Evolutionary conservation across 2,329 filamentous ascomycete genomes (phyloP).

Genomic region (Epichloe sp.): DNA sequence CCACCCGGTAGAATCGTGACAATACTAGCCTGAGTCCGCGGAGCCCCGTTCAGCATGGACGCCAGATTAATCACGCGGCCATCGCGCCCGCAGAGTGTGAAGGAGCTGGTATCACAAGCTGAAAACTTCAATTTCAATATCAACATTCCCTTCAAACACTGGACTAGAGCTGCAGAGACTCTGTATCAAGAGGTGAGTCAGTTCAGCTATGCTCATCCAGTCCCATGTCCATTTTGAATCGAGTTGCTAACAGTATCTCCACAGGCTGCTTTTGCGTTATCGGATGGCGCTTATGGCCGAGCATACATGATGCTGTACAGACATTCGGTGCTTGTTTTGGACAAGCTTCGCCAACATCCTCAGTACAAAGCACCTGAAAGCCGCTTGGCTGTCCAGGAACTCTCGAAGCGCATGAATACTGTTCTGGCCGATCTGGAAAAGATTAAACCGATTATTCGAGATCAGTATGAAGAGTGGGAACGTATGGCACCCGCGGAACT

Average conservation of each 20-base stretch:
- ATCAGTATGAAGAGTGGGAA: constrained; percentile 55
- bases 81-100: constrained; percentile 50
- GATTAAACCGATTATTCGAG: constrained; percentile 66
- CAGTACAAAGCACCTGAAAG: constrained; percentile 55
- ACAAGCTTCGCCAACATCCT: constrained; percentile 63
- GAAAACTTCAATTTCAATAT: constrained; percentile 71
- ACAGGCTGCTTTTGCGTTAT: constrained; percentile 72
- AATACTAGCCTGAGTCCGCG: neutral
- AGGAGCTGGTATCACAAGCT: constrained; percentile 65
- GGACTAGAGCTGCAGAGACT: constrained; percentile 68
- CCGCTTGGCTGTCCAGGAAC: constrained; percentile 44
- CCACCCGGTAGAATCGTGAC: neutral
- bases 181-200: constrained; percentile 65
- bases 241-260: neutral
- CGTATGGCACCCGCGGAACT: constrained; percentile 32
- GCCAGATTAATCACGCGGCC: constrained; percentile 18
- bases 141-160: constrained; percentile 63
- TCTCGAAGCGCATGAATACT: constrained; percentile 35
- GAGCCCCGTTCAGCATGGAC: constrained; percentile 14
- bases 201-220: neutral
- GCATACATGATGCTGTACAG: constrained; percentile 87
- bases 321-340: constrained; percentile 72
- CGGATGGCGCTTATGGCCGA: constrained; percentile 74
- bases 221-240: neutral
- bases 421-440: constrained; percentile 61